Evolutionary conservation across 75 land plant species (phyloP), one percentile per base, ranked within the genome.

Genomic region (Cunninghamia lanceolata): DNA sequence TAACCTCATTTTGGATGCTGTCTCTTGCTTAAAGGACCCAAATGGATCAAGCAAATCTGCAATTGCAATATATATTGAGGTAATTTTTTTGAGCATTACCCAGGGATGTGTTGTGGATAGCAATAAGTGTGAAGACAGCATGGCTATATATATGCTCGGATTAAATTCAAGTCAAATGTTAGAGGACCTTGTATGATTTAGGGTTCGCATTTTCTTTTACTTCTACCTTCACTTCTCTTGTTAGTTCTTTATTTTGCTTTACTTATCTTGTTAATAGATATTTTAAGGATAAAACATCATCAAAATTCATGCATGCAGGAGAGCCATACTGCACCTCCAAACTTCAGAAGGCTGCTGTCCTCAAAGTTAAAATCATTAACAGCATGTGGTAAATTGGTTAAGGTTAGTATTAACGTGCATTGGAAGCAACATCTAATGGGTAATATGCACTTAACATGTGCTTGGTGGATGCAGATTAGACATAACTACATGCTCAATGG

Each of bases 1-100:
- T 83, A 91, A 94, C 84, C 88, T 96, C 66, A 94, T 95, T 76
- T 47, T 92, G 56, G 96, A 96, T 83, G 94, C 98, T 73, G 85
- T 96, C 39, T 90, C 88, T n/a, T 89, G 46, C 53, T 84, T 95
- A 90, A 90, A 89, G 87, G 95, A 96, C 74, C 92, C 96, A 19
- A 87, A 90, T 90, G 98, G 96, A 70, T 95, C 96, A 63, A 96
- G 90, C 87, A 92, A 89, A 85, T 94, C 96, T 53, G 84, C 93
- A 56, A 93, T 96, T 85, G 93, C 94, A 53, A 83, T 88, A 74
- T 95, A 91, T 47, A 92, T 96, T 78, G 95, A 96, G 96, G 98
- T 96, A 52, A 28, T 70, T 88, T 82, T 77, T 40, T 80, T 45
- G 28, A 80, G 46, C 82, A n/a, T 80, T 80, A 21, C 32, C 47